Percentiles rank a stretch among this genome's conserved stretches.
Conservation (phyloP, 495 filamentous ascomycete species). For the Lepraria neglecta region DNA sequence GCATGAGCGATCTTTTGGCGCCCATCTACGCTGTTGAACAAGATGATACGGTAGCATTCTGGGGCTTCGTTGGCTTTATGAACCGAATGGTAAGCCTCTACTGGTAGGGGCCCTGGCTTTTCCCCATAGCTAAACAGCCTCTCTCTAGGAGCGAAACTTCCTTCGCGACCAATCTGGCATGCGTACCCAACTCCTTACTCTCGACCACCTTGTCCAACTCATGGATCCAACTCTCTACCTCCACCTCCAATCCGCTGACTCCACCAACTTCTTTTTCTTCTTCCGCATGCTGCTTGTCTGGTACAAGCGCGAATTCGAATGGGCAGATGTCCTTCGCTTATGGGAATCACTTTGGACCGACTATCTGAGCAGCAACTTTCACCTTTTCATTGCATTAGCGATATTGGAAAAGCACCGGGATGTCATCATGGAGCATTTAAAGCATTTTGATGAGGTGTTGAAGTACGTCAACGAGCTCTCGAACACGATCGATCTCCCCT, state of each 20-base stretch:
- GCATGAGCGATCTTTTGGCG: constrained; percentile 94
- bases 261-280: constrained; percentile 99
- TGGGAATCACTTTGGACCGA: constrained; percentile 98
- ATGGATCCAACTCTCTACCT: constrained; percentile 93
- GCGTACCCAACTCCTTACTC: constrained; percentile 79
- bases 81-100: constrained; percentile 62
- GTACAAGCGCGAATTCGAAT: constrained; percentile 96
- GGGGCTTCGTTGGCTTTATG: constrained; percentile 96
- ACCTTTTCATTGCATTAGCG: constrained; percentile 87
- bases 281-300: constrained; percentile 97
- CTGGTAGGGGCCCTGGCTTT: background rate
- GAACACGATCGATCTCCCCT: constrained; percentile 81
- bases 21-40: constrained; percentile 96
- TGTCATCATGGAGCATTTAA: constrained; percentile 90
- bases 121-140: constrained; percentile 5
- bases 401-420: constrained; percentile 93
- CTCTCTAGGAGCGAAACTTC: constrained; percentile 76
- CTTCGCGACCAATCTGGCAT: constrained; percentile 93
- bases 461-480: constrained; percentile 98
- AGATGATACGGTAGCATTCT: constrained; percentile 94
- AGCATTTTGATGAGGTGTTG: constrained; percentile 92
- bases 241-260: constrained; percentile 82
- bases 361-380: constrained; percentile 78
- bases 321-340: constrained; percentile 74
- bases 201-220: constrained; percentile 90